Conservation (phyloP, 345 rosid species). For the Psidium guajava region DNA sequence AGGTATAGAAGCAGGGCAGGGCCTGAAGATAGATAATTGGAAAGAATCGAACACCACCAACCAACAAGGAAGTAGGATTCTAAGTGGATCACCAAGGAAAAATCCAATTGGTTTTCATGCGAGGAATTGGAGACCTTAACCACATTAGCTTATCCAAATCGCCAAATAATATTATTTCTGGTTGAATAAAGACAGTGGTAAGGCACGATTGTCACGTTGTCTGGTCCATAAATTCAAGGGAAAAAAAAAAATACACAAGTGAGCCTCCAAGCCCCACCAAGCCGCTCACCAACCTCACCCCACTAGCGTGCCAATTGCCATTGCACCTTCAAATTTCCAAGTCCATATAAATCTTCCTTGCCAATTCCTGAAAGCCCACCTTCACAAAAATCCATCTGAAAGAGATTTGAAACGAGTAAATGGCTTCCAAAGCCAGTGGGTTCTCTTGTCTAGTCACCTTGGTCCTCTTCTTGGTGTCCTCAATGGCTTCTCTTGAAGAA, state of each 20-base stretch:
- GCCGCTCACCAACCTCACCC: not conserved
- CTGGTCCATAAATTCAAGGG: not conserved
- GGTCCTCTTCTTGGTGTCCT: constrained; percentile 16
- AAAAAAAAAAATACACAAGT: not conserved
- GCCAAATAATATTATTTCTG: not conserved
- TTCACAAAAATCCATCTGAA: not conserved
- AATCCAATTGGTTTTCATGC: not conserved
- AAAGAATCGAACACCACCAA: not conserved
- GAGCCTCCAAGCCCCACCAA: not conserved
- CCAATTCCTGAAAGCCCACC: not conserved
- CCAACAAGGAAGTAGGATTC: not conserved
- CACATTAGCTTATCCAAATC: not conserved
- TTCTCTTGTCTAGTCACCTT: constrained; percentile 4
- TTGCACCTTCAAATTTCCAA: not conserved
- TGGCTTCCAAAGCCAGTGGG: constrained; percentile 9
- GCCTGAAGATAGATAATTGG: not conserved
- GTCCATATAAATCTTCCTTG: not conserved
- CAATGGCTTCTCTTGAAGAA: not conserved
- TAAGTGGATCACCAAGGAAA: not conserved
- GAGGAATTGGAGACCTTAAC: not conserved
- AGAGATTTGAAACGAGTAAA: not conserved
- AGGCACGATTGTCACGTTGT: not conserved
- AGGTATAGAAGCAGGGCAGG: not conserved
- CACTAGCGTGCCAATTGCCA: not conserved
- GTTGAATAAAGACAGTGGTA: not conserved